Conservation (phyloP, 2,329 filamentous ascomycete species). For the Harringtonia lauricola region DNA sequence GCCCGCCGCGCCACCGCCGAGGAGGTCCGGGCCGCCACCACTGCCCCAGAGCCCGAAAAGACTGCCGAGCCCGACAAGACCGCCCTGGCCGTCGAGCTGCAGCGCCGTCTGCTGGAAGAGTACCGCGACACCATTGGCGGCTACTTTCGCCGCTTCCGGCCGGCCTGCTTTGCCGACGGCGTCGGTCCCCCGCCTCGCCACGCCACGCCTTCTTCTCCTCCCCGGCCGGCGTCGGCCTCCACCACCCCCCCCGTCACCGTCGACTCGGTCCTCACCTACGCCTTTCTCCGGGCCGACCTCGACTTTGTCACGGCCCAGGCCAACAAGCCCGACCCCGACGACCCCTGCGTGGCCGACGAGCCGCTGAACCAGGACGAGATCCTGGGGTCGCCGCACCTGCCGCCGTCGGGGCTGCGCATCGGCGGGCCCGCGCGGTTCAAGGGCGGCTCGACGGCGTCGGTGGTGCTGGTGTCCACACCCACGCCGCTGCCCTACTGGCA, state of each 20-base stretch:
- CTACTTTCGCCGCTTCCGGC: constrained; percentile 86
- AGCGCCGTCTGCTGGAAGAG: constrained; percentile 58
- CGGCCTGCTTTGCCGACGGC: constrained; percentile 52
- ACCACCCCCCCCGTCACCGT: constrained; percentile 37
- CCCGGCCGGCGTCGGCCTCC: not conserved
- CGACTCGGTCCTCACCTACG: constrained; percentile 76
- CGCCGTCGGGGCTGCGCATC: constrained; percentile 50
- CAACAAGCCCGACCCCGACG: constrained; percentile 62
- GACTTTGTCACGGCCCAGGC: constrained; percentile 91
- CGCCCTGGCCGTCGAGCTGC: constrained; percentile 34
- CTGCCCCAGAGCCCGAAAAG: not conserved
- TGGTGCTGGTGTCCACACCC: constrained; percentile 85
- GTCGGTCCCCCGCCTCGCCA: not conserved
- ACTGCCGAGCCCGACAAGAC: not conserved
- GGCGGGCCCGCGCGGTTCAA: constrained; percentile 73
- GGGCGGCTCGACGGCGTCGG: constrained; percentile 83
- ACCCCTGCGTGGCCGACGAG: constrained; percentile 58
- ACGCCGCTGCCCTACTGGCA: constrained; percentile 94
- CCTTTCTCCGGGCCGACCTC: constrained; percentile 85
- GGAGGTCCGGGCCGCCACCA: constrained; percentile 3
- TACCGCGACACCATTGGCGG: constrained; percentile 84
- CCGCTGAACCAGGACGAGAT: constrained; percentile 82
- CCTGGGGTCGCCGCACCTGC: constrained; percentile 48
- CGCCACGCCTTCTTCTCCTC: constrained; percentile 3
- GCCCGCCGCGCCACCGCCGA: constrained; percentile 13